Base-by-base conservation (phyloP, 179 eudicot genomes). In the Corrigiola litoralis region DNA sequence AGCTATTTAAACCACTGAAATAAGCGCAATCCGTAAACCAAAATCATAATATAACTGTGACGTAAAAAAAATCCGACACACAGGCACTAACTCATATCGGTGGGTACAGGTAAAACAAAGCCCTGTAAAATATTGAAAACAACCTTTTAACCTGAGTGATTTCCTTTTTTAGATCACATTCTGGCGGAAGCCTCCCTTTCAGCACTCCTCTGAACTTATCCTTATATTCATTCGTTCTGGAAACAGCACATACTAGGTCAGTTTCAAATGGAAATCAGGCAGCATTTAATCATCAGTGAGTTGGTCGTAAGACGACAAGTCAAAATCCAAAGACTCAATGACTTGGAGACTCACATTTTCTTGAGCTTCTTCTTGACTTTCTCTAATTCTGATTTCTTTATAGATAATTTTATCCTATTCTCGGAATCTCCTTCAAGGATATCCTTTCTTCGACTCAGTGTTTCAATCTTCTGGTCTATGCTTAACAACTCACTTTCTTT, bases 151-250 rank as follows among this genome's bases (percentile, higher is more conserved):
- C 88, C 78, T 78, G 74, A 51, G 65, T 45, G 63, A 88, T 76
- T 77, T 91, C 96, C 36, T 66, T 75, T 62, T 84, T 88, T 85
- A 79, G 69, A 71, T 90, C 97, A 78, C 84, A 84, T 25, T 86
- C 96, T 17, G 79, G 65, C 45, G 99, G 99, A 55, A 88, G 80
- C 74, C 97, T 88, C 69, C 99, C 99, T 80, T 94, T 94, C 68
- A 88, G 77, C 55, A 81, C 84, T 70, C 81, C 87, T 82, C 80
- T 86, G 65, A 94, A 79, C 82, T 82, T 88, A 53, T 83, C 97
- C 77, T 79, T 86, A 81, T 75, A 53, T 24, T 94, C 99, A 71
- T 88, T 88, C 66, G 88, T 58, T 82, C 99, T 94, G 82, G 41
- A 79, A 78, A 72, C 31, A 70, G 57, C n/a, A 69, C 45, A 61